Conservation (phyloP, 140 eudicot genomes). For the Oenanthe javanica region DNA sequence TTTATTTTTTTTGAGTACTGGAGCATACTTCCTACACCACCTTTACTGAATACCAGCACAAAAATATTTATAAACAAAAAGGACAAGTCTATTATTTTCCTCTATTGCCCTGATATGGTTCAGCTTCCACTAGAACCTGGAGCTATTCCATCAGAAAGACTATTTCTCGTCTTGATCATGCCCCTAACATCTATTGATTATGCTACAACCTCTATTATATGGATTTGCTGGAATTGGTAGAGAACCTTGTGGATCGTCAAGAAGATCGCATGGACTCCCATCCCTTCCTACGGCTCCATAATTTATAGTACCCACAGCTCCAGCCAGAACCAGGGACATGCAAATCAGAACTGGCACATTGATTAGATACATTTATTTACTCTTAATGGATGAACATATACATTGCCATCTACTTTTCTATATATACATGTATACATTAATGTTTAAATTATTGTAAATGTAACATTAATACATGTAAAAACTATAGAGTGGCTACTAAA, state of each 20-base stretch:
- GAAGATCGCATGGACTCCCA: neutral
- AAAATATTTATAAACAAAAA: neutral
- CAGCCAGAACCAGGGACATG: neutral
- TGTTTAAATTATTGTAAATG: no score
- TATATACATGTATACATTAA: neutral
- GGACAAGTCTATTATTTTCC: neutral
- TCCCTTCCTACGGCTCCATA: neutral
- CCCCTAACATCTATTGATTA: neutral
- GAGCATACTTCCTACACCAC: neutral
- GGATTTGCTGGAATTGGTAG: neutral
- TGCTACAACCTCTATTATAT: conserved; percentile 1
- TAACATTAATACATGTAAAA: neutral
- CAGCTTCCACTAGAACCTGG: conserved; percentile 1
- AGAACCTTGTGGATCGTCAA: neutral
- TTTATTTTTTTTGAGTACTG: neutral
- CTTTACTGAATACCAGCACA: neutral
- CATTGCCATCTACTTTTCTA: neutral
- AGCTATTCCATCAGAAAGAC: neutral
- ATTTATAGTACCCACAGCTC: neutral
- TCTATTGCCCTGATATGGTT: neutral
- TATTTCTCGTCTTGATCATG: neutral
- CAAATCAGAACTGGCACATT: neutral
- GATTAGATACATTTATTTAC: neutral
- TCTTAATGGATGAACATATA: neutral
- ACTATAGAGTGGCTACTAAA: neutral